Percentiles rank a stretch among this genome's conserved stretches.
These are phyloP conservation scores for Tetrahymena malaccensis DNA, from an alignment of 73 alveolate species.

Conservation along the genomic window DNA sequence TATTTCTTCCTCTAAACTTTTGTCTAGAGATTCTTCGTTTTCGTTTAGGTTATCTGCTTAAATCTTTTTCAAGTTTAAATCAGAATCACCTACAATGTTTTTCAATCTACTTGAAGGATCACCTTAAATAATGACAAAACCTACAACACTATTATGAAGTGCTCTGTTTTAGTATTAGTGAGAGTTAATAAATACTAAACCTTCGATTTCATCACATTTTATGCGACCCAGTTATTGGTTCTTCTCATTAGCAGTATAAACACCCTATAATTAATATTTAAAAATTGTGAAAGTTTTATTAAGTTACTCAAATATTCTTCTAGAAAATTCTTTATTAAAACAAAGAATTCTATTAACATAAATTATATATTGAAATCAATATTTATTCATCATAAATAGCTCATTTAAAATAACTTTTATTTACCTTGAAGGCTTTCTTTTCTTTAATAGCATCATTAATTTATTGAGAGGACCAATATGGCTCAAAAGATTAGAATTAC, in stretches of 20 bases:
- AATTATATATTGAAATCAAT: too few species aligned
- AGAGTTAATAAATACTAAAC: not conserved
- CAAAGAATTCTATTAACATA: too few species aligned
- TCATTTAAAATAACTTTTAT: too few species aligned
- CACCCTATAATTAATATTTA: not conserved
- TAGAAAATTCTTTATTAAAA: too few species aligned
- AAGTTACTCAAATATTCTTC: not conserved
- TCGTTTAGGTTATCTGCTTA: not conserved
- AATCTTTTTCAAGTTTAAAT: not conserved
- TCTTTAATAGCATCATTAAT: not conserved
- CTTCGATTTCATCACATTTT: not conserved
- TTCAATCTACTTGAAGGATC: not conserved
- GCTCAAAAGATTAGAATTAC: not conserved
- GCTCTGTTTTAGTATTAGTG: constrained; percentile 13
- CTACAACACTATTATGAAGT: constrained; percentile 33
- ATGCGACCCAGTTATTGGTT: not conserved
- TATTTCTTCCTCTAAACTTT: not conserved
- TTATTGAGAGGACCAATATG: not conserved
- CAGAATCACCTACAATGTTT: not conserved
- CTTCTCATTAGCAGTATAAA: not conserved
- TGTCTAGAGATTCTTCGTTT: not conserved
- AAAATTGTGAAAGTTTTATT: too few species aligned
- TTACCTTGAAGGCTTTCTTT: not conserved
- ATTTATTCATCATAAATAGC: too few species aligned
- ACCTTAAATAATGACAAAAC: not conserved